Base-by-base conservation (phyloP, 202 grass and related monocot genomes). In the Zizania palustris region DNA sequence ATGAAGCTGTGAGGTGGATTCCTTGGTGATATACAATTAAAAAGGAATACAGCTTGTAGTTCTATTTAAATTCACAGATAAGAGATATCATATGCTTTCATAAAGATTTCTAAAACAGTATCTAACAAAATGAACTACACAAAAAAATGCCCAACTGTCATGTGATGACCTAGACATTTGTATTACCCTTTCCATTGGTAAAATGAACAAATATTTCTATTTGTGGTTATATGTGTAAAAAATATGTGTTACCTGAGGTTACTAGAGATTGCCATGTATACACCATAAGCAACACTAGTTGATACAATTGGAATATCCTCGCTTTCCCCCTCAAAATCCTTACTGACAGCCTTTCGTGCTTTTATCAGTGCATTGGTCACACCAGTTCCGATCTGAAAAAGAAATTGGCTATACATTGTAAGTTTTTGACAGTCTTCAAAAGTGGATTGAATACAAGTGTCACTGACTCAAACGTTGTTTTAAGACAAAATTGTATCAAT, bases 261-360 rank as follows among this genome's bases (percentile, higher is more conserved):
- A 85, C 94, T 97, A 71, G 94, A 97, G 83, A 97, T 33, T 37
- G 94, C 88, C 94, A 97, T 97, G 86, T 97, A 97, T 74, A 97
- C 77, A 82, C 94, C 94, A 86, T 97, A 97, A 4, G 88, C 91
- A n/a, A 92, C 74, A 62, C 91, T 93, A 44, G 94, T 97, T 67
- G 75, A 80, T 62, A 97, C 7, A 49, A 97, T 86, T 51, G 94
- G 91, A 53, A 97, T 66, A 72, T 88, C 85, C 55, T 97, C 88
- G 22, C 66, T 76, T 90, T 97, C 94, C 66, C 65, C 86, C n/a
- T 49, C 86, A 69, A 76, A 72, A 73, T 93, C 91, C 72, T 97
- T 93, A 73, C 64, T 82, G 42, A 91, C 66, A 64, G 69, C 73
- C 44, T 89, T 76, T 83, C 94, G 86, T 88, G 88, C 84, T 34